Base-by-base conservation (phyloP, 352 stramenopile genomes). In the Phytopythium ostracodes region DNA sequence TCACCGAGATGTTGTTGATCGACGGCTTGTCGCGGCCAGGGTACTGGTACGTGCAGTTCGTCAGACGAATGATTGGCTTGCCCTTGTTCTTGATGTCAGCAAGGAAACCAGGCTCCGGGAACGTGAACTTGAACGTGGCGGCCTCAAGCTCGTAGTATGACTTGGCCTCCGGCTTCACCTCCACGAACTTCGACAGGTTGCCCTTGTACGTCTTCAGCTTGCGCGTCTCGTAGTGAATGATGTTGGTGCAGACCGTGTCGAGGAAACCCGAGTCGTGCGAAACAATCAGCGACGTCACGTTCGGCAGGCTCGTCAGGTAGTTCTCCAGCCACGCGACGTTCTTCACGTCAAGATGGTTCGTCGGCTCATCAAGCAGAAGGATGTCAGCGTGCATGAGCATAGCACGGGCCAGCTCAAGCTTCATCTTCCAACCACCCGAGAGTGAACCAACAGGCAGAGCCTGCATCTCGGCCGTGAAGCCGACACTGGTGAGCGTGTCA, bases 191-290 rank as follows among this genome's bases (percentile, higher is more conserved):
- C 3, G 83, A 92, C 2, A 95, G 75, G 73, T 92, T 94, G 18
- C 87, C 87, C 72, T 91, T 90, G 79, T 95, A 95, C 61, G 82
- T 92, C 81, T 92, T 92, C 50, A 95, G 73, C 83, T 95, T 92
- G 53, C 81, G 94, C 68, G 84, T 94, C 71, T 98, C 93, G 84
- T 99, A 98, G 79, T 99, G 92, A 61, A 99, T 97, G 29, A 98
- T 98, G 82, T 99, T 97, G 2, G 97, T 99, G 68, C 89, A 98
- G 15, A 99, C 94, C 67, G 96, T 97, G 84, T 99, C 98, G 22
- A 99, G 75, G 81, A 99, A 99, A 17, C 89, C 87, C 25, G 96
- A 92, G 81, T 99, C 97, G 81, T 99, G 96, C 70, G 88, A 98
- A 52, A 99, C 96, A 51, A 99, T 93, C 49, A 98, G 84, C 35